A percentile compares a stretch with the other conserved stretches of the same genome.
phyloP scores from a whole-genome alignment of 2,329 filamentous ascomycete species.

The Fusarium decemcellulare region DNA sequence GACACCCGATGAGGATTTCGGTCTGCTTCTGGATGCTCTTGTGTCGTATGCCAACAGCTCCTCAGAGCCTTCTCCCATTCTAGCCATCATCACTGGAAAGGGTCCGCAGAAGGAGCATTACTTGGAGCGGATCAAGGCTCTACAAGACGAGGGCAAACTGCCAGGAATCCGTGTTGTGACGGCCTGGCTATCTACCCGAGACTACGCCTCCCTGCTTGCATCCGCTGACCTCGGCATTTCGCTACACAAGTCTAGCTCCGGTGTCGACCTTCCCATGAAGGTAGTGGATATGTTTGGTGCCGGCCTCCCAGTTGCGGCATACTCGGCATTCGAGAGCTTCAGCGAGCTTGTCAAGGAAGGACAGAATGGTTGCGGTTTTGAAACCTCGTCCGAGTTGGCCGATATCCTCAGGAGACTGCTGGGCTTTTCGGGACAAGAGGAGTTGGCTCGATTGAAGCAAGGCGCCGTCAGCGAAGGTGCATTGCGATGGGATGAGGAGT shows the following conservation, averaged over 20 bases:
- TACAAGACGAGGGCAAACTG: constrained; percentile 75
- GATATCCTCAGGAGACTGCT: constrained; percentile 77
- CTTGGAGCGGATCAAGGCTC: constrained; percentile 71
- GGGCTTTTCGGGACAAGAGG: constrained; percentile 59
- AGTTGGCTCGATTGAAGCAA: constrained; percentile 73
- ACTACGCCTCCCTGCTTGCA: constrained; percentile 88
- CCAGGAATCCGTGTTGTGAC: constrained; percentile 80
- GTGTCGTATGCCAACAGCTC: constrained; percentile 75
- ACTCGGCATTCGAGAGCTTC: constrained; percentile 89
- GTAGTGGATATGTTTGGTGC: constrained; percentile 99
- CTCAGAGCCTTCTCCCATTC: constrained; percentile 71
- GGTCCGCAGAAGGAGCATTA: constrained; percentile 88
- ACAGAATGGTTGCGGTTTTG: constrained; percentile 88
- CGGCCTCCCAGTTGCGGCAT: constrained; percentile 90
- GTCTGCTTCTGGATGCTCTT: constrained; percentile 86
- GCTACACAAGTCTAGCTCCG: constrained; percentile 92
- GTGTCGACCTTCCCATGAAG: constrained; percentile 98
- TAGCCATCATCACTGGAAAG: constrained; percentile 95
- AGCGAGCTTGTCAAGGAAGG: constrained; percentile 91
- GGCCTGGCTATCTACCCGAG: constrained; percentile 85
- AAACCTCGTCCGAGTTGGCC: constrained; percentile 76
- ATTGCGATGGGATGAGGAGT: constrained; percentile 91
- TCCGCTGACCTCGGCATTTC: constrained; percentile 92
- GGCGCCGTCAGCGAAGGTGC: constrained; percentile 83
- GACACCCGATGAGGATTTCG: constrained; percentile 98